Base-by-base conservation (phyloP, 768 basidiomycete genomes). In the Hemileccinum impolitum region DNA sequence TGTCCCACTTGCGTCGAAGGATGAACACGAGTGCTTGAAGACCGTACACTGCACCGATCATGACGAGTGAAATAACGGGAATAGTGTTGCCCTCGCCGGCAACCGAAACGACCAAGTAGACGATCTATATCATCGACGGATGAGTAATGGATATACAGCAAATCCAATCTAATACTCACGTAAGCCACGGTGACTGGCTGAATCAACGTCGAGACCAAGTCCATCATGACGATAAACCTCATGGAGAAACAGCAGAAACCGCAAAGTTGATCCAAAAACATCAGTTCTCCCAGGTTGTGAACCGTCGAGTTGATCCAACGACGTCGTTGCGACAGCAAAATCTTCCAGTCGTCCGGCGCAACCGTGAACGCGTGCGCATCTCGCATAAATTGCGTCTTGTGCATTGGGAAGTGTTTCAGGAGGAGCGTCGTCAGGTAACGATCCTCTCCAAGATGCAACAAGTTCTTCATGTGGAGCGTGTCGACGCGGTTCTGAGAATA, bases 271-370 rank as follows among this genome's bases (percentile, higher is more conserved):
- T 94, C 90, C 61, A 97, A 70, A 75, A 94, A 93, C 47, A 97
- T 74, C 37, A 99, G 75, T 63, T 98, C 95, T 43, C 86, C 90
- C 47, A 99, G 72, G 70, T 99, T 99, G 73, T 99, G 95, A 11
- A 99, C 84, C 0, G 95, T 99, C 15, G 95, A 98, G 74, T 99
- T 99, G 71, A 99, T 99, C 95, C 96, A 99, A 59, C 96, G 90
- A 71, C 95, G 89, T 74, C 95, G 86, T 65, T 99, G 96, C 8
- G 93, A 96, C 18, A 99, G 72, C 45, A 99, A 69, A 21, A 97
- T 85, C 65, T 84, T 85, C 92, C 93, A 96, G 58, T 93, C 90
- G 58, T 95, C 94, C 0, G 95, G 95, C 3, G 95, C 95, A 14
- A 97, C 89, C 0, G 95, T 98, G 65, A 79, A 88, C 0, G 94